Percentiles rank a stretch among this genome's conserved stretches.
Evolutionary conservation across 2,329 filamentous ascomycete species (phyloP).

Genomic region (Elsinoe fawcettii): DNA sequence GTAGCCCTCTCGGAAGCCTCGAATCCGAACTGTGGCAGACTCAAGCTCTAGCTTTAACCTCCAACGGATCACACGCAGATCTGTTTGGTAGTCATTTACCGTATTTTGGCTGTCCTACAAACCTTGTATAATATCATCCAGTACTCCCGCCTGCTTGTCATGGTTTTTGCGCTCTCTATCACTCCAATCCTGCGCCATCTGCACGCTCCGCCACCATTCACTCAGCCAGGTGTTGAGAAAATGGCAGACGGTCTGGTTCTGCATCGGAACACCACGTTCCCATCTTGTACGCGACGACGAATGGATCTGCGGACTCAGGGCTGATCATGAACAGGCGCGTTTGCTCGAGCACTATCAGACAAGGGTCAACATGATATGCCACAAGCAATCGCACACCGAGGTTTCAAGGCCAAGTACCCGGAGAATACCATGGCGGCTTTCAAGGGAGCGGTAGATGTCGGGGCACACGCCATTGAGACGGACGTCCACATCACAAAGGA

Average conservation of each 20-base stretch:
- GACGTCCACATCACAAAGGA: conserved; percentile 79
- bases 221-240: conserved; percentile 18
- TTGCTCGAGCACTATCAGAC: conserved; percentile 4
- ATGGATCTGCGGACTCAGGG: background rate
- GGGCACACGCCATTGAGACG: conserved; percentile 77
- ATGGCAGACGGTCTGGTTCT: conserved; percentile 17
- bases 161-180: conserved; percentile 7
- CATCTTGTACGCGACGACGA: conserved; percentile 6
- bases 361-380: conserved; percentile 35
- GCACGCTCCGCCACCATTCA: conserved; percentile 16
- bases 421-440: conserved; percentile 85
- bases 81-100: conserved; percentile 11
- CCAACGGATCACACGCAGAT: conserved; percentile 6
- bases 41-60: background rate
- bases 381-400: conserved; percentile 69
- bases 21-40: conserved; percentile 5
- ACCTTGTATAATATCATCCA: conserved; percentile 8
- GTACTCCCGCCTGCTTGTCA: background rate
- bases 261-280: background rate
- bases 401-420: conserved; percentile 67
- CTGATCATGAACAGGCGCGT: conserved; percentile 13
- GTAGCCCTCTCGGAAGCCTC: background rate
- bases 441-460: conserved; percentile 61
- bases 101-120: conserved; percentile 6
- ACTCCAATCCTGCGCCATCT: conserved; percentile 9